These are phyloP conservation scores for Vigna mungo DNA, from an alignment of 306 rosid species.

Conservation along the genomic window DNA sequence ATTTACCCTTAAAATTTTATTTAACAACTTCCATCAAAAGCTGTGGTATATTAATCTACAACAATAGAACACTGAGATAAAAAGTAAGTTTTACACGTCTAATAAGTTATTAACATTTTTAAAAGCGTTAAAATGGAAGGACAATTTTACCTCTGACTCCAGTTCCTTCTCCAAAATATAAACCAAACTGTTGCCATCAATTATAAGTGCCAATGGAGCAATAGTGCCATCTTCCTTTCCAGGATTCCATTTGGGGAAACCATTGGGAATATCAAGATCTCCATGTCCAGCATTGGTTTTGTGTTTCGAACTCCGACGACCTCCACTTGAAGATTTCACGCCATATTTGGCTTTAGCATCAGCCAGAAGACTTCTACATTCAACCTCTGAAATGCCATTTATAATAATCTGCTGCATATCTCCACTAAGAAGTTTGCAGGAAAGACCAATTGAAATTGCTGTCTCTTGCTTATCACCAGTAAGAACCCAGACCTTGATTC, in stretches of 20 bases:
- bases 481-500: constrained; percentile 98
- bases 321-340: constrained; percentile 52
- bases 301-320: constrained; percentile 44
- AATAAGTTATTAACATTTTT: constrained; percentile 16
- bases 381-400: constrained; percentile 78
- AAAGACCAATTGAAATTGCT: constrained; percentile 91
- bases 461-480: constrained; percentile 99
- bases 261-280: constrained; percentile 51
- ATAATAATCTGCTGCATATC: constrained; percentile 83
- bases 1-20: constrained; percentile 22
- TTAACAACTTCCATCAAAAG: constrained; percentile 29
- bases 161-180: constrained; percentile 91
- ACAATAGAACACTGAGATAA: constrained; percentile 11
- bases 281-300: constrained; percentile 51
- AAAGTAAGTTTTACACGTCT: constrained; percentile 29
- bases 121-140: constrained; percentile 14
- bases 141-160: constrained; percentile 77
- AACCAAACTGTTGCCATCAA: constrained; percentile 97
- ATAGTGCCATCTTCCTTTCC: constrained; percentile 62
- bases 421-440: constrained; percentile 84
- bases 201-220: constrained; percentile 79
- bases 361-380: constrained; percentile 75
- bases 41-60: constrained; percentile 21
- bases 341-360: constrained; percentile 73
- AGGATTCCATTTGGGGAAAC: constrained; percentile 54